Percentiles rank a stretch among this genome's conserved stretches.
Evolutionary conservation across 495 filamentous ascomycete genomes (phyloP).

Genomic region (Friedmanniomyces simplex): DNA sequence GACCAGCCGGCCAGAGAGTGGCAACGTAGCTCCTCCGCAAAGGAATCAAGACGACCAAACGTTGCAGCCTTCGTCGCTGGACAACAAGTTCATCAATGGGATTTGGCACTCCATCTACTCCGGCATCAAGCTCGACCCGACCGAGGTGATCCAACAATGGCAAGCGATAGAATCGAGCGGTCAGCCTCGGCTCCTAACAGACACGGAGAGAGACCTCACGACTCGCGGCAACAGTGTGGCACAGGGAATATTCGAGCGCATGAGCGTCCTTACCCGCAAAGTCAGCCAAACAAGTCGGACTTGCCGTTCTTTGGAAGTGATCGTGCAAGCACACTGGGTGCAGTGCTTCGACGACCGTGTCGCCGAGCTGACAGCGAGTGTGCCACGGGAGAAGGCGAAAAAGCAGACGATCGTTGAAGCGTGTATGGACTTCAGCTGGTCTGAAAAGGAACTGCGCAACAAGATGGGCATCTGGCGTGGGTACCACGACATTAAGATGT

Average conservation of each 20-base stretch:
- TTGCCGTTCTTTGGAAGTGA: conserved; percentile 21
- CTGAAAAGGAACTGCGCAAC: conserved; percentile 31
- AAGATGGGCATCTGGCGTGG: conserved; percentile 32
- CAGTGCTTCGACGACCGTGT: conserved; percentile 23
- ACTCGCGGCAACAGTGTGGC: not conserved
- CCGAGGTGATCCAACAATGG: conserved; percentile 20
- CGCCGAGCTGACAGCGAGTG: conserved; percentile 1
- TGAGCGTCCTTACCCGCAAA: conserved; percentile 23
- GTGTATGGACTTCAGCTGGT: conserved; percentile 23
- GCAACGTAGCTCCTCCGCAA: conserved; percentile 9
- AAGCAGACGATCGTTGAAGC: conserved; percentile 19
- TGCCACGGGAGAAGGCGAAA: conserved; percentile 12
- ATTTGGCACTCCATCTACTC: conserved; percentile 7
- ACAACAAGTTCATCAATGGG: conserved; percentile 17
- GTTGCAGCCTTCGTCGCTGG: conserved; percentile 20
- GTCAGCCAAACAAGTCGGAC: conserved; percentile 21
- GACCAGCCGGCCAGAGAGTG: not conserved
- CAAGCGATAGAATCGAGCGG: conserved; percentile 15
- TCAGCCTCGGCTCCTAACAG: conserved; percentile 14
- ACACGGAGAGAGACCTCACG: conserved; percentile 1
- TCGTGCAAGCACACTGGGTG: conserved; percentile 24
- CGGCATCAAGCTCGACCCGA: conserved; percentile 15
- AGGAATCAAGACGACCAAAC: too few species aligned
- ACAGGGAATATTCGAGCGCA: conserved; percentile 3
- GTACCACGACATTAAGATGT: conserved; percentile 27